These are phyloP conservation scores for Colletotrichum sp. DNA, from an alignment of 2,329 filamentous ascomycete genomes.

Conservation along the genomic window DNA sequence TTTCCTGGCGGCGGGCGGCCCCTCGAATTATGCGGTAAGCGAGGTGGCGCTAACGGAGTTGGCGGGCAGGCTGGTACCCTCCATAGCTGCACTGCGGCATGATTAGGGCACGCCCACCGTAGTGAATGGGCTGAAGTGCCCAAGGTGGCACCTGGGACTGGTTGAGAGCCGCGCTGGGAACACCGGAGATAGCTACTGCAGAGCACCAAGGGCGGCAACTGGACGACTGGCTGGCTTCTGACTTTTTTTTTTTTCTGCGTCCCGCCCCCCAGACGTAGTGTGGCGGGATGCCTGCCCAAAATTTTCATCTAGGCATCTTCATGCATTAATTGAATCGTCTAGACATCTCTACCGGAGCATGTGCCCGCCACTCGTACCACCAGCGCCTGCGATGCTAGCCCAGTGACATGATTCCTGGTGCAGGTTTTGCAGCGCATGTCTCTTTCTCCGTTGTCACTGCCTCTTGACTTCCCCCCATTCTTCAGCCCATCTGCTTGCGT, in stretches of 20 bases:
- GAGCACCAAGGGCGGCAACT: not conserved
- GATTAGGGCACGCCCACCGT: conserved; percentile 21
- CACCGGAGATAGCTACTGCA: conserved; percentile 2
- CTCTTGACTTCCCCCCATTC: not conserved
- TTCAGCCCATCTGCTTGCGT: not conserved
- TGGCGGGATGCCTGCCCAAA: conserved; percentile 5
- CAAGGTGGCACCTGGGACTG: not conserved
- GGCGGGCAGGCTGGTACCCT: not conserved
- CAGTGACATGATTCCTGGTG: conserved; percentile 12
- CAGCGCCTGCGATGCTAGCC: not conserved
- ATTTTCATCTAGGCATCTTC: conserved; percentile 17
- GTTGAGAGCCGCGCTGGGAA: not conserved
- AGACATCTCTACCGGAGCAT: conserved; percentile 7
- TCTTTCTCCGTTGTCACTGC: not conserved
- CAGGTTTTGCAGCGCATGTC: not conserved
- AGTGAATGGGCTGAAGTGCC: not conserved
- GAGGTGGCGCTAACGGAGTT: conserved; percentile 18
- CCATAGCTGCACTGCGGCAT: not conserved
- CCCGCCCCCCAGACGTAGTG: not conserved
- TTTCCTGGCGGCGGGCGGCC: conserved; percentile 31
- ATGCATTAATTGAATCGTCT: conserved; percentile 19
- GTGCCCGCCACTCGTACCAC: conserved; percentile 15
- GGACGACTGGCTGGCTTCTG: not conserved
- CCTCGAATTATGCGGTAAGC: conserved; percentile 23
- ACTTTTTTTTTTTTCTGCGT: not conserved